phyloP scores from a whole-genome alignment of 192 early-diverging fungal species.

The Thoreauomyces humboldtii region DNA sequence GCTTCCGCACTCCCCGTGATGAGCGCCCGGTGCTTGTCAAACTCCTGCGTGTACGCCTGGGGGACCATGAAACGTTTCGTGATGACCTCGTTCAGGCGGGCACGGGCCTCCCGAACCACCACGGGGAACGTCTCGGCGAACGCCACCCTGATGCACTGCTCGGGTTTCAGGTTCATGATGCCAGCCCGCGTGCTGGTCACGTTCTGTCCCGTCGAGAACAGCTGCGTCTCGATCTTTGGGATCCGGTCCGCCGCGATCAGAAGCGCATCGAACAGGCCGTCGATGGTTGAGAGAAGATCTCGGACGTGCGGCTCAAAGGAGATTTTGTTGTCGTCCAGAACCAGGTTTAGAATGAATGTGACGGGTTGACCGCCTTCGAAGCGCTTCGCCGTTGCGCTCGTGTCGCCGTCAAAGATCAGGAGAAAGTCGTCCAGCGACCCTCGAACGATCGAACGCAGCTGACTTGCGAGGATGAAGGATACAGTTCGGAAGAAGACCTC shows the following conservation, averaged over 20 bases:
- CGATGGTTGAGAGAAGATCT: slow-evolving; percentile 49
- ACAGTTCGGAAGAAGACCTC: slow-evolving; percentile 54
- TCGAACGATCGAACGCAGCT: slow-evolving; percentile 48
- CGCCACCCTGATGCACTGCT: slow-evolving; percentile 52
- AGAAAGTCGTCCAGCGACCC: slow-evolving; percentile 51
- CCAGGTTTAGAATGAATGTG: slow-evolving; percentile 34
- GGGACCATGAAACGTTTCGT: slow-evolving; percentile 40
- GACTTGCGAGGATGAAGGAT: slow-evolving; percentile 48
- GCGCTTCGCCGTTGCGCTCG: slow-evolving; percentile 11
- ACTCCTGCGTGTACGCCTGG: slow-evolving; percentile 44
- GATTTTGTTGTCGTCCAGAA: slow-evolving; percentile 47
- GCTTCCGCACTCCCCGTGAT: slow-evolving; percentile 36
- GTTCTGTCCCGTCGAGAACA: slow-evolving; percentile 45
- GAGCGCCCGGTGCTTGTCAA: slow-evolving; percentile 49
- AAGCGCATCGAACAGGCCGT: slow-evolving; percentile 44
- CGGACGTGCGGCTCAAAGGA: slow-evolving; percentile 43
- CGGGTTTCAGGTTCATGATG: slow-evolving; percentile 45
- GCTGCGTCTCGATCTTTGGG: slow-evolving; percentile 57
- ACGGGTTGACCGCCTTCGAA: slow-evolving; percentile 37
- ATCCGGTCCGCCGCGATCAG: slow-evolving; percentile 48
- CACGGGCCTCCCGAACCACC: slow-evolving; percentile 40
- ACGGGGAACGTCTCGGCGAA: slow-evolving; percentile 55
- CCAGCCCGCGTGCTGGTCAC: slow-evolving; percentile 39
- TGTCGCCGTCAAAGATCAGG: slow-evolving; percentile 43
- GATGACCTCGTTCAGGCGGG: slow-evolving; percentile 32